These are phyloP conservation scores for Omphalotus olearius DNA, from an alignment of 1,284 basidiomycete genomes.

Conservation along the genomic window DNA sequence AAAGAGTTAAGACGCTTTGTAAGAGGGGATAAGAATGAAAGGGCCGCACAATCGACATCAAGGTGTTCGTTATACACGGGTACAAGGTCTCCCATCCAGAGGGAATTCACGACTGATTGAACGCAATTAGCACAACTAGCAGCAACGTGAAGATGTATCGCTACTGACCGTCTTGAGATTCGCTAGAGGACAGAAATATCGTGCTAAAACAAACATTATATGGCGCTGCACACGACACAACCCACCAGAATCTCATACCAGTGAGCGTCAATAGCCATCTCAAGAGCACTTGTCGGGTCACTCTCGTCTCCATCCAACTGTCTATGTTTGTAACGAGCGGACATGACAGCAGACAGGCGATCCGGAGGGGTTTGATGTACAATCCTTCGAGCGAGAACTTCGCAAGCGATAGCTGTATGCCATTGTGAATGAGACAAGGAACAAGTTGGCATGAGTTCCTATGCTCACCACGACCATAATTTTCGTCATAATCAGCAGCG, in stretches of 20 bases:
- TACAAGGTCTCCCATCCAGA: constrained; percentile 82
- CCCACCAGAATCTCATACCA: constrained; percentile 41
- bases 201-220: constrained; percentile 35
- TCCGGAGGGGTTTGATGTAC: constrained; percentile 67
- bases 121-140: neutral
- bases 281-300: constrained; percentile 72
- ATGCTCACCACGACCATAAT: constrained; percentile 62
- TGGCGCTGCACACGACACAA: neutral
- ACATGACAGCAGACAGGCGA: constrained; percentile 67
- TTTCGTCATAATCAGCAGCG: constrained; percentile 84
- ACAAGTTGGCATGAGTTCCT: constrained; percentile 16
- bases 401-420: constrained; percentile 70
- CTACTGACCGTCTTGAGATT: constrained; percentile 74
- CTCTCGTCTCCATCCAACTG: constrained; percentile 78
- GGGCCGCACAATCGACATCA: constrained; percentile 62
- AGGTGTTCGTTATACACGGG: constrained; percentile 70
- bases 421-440: constrained; percentile 1
- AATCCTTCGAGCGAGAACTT: constrained; percentile 82
- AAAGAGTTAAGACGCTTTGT: constrained; percentile 1
- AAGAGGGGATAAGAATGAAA: neutral
- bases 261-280: constrained; percentile 81
- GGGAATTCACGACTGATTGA: constrained; percentile 53
- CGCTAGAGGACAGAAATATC: constrained; percentile 84
- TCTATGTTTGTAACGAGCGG: constrained; percentile 68
- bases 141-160: neutral